A percentile compares a stretch with the other conserved stretches of the same genome.
Conservation (phyloP, 768 basidiomycete species). For the Russula sp. region DNA sequence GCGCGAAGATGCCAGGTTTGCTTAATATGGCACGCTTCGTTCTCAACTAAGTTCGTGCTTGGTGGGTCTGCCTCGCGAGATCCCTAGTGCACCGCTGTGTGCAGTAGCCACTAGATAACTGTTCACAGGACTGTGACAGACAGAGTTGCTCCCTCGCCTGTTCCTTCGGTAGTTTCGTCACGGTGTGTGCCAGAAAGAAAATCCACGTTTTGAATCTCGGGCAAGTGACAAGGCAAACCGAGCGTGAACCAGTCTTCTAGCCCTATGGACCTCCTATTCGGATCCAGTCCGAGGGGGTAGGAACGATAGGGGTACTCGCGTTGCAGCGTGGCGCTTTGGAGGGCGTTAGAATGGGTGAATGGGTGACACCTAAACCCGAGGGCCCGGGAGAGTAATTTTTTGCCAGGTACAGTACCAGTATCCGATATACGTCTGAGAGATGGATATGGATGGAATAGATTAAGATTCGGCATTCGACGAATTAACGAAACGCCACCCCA, state of each 20-base stretch:
- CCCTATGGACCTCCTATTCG: neutral
- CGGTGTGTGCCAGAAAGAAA: neutral
- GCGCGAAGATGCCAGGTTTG: neutral
- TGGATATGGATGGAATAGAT: conserved; percentile 4
- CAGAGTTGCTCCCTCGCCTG: neutral
- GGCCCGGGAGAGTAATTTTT: conserved; percentile 3
- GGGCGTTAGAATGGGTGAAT: neutral
- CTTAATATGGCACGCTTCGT: neutral
- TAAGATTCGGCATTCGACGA: conserved; percentile 16
- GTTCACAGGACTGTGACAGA: neutral
- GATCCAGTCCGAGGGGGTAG: neutral
- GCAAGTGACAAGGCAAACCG: neutral
- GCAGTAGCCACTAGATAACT: neutral
- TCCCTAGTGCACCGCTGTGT: too few relatives aligned
- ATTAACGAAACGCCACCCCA: conserved; percentile 6
- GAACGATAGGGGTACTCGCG: too few relatives aligned
- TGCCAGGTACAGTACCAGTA: conserved; percentile 1
- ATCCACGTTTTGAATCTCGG: neutral
- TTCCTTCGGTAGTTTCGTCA: neutral
- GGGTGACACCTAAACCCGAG: neutral
- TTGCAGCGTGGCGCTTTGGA: neutral
- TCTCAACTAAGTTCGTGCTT: neutral
- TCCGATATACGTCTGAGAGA: neutral
- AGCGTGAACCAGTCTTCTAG: neutral
- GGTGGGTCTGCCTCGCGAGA: neutral